Evolutionary conservation across 2,329 filamentous ascomycete species (phyloP).

Genomic region (Scedosporium dehoogii): DNA sequence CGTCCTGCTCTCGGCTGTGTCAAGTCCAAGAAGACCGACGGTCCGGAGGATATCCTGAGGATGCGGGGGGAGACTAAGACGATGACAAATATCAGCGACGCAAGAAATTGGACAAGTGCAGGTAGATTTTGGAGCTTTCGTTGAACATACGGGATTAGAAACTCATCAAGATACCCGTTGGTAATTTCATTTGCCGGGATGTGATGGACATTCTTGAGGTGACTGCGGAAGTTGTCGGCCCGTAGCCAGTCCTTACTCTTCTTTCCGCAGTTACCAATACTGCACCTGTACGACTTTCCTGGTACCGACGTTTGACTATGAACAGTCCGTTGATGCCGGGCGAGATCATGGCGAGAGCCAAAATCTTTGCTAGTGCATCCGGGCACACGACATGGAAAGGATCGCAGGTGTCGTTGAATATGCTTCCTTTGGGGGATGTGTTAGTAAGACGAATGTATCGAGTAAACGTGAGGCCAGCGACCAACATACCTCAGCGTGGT

Average conservation of each 20-base stretch:
- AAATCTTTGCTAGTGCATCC: conserved; percentile 58
- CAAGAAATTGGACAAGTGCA: neutral
- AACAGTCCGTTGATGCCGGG: conserved; percentile 66
- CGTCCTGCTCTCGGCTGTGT: neutral
- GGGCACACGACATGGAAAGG: conserved; percentile 48
- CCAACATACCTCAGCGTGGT: neutral
- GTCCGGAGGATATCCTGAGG: neutral
- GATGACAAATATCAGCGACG: neutral
- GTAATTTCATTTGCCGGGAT: conserved; percentile 19
- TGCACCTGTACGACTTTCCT: conserved; percentile 50
- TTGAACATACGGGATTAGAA: conserved; percentile 8
- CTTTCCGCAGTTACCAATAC: conserved; percentile 41
- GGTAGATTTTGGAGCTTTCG: neutral
- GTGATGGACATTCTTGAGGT: conserved; percentile 60
- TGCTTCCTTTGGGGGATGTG: conserved; percentile 54
- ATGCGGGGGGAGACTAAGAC: neutral
- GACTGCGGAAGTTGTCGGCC: conserved; percentile 77
- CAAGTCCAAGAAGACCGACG: neutral
- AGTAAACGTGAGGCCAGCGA: neutral
- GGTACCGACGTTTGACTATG: conserved; percentile 41
- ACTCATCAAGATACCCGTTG: conserved; percentile 7
- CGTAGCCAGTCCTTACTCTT: conserved; percentile 63
- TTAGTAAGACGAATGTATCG: neutral
- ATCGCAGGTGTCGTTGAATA: conserved; percentile 56
- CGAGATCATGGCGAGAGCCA: conserved; percentile 69